phyloP scores from a whole-genome alignment of 179 eudicot species.

The Sideroxylon spinosum region DNA sequence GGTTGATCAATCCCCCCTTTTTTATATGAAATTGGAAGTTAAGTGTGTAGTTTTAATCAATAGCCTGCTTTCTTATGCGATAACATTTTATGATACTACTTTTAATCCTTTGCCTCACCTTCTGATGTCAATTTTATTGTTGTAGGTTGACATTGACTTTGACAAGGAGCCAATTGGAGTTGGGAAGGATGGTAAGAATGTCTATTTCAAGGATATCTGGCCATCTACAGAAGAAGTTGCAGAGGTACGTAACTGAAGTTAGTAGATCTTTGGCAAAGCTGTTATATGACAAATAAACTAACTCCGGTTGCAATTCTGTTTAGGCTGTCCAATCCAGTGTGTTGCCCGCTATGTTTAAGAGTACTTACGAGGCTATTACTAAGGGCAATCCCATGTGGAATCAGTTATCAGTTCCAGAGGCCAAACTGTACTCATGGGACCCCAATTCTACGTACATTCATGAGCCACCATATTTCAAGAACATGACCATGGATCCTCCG shows the following conservation, averaged over 20 bases:
- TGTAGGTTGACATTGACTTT: constrained; percentile 63
- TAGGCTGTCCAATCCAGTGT: constrained; percentile 92
- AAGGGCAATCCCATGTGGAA: constrained; percentile 98
- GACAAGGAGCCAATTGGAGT: constrained; percentile 68
- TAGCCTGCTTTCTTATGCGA: background rate
- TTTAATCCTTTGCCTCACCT: background rate
- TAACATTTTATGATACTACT: background rate
- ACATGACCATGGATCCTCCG: constrained; percentile 90
- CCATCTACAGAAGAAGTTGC: constrained; percentile 53
- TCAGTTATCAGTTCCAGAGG: constrained; percentile 59
- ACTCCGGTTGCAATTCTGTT: constrained; percentile 1
- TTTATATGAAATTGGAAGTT: background rate
- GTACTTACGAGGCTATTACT: constrained; percentile 87
- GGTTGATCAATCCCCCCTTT: background rate
- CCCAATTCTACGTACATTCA: constrained; percentile 84
- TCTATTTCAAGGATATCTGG: constrained; percentile 55
- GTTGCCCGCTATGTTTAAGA: constrained; percentile 84
- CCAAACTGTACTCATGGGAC: constrained; percentile 84
- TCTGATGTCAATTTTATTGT: constrained; percentile 7
- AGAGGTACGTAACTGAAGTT: constrained; percentile 26
- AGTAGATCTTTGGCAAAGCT: background rate
- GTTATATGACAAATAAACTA: background rate
- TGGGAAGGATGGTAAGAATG: constrained; percentile 59
- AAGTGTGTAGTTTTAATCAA: background rate
- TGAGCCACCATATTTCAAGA: constrained; percentile 90